Evolutionary conservation across 257 asterid genomes (phyloP), one percentile per base, ranked within the genome.

Genomic region (Rhazya stricta): DNA sequence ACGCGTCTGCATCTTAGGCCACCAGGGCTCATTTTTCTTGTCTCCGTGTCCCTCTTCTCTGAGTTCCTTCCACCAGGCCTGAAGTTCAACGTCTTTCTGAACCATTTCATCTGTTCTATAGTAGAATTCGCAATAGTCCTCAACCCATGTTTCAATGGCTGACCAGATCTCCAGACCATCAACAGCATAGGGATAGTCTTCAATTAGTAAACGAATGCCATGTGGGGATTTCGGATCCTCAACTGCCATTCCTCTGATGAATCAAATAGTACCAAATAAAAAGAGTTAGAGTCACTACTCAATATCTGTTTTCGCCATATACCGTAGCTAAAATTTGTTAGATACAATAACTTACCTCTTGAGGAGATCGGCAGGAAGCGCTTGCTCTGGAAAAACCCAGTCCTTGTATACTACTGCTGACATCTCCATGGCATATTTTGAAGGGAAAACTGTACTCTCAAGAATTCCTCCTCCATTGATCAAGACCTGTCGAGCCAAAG

Each of bases 131-230:
- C 85, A 81, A 32, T 81, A 81, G 7, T 78, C 79, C 2, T 36
- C 30, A 6, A 81, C 85, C 85, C 85, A 81, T 32, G 72, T 71
- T 69, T 81, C 13, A 29, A 81, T 81, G 39, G 82, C 82, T 39
- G 82, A 71, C 85, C 85, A 81, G 23, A 81, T 76, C 56, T 81
- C 85, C 29, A 81, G 80, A 37, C 85, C 85, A 62, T 81, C 85
- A 19, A 81, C 82, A 60, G 85, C 85, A 71, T 69, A 81, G 13
- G 85, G 85, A 36, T 81, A 81, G 43, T 81, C 85, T 71, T 78
- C 80, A 34, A 81, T 74, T 65, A 81, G 65, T 41, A 81, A 79
- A 34, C 57, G 60, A 54, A 81, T 72, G n/a, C 85, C 85, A 54
- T 71, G 69, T 34, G 79, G 82, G 34, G 79, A 69, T 62, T 76